Base-by-base conservation (phyloP, 2,329 filamentous ascomycete genomes). In the Achaetomium macrosporum region DNA sequence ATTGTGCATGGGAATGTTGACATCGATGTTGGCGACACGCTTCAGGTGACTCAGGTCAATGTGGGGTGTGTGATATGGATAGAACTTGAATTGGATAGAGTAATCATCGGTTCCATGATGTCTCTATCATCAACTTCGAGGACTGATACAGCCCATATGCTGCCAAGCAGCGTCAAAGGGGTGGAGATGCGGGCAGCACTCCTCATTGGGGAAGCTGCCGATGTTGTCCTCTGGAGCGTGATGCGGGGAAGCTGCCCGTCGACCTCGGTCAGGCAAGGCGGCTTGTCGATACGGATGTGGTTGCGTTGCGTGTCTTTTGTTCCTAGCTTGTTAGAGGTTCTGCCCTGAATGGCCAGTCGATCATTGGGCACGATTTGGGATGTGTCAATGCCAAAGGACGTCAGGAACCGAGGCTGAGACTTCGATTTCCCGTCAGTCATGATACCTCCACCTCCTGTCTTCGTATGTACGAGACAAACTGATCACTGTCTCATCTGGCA, bases 1-100 rank as follows among this genome's bases (percentile, higher is more conserved):
- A 49, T 74, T 73, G 65, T 78, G 75, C 62, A 79, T 67, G 39
- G 71, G 73, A 73, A 73, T 76, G 4, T 33, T 59, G 57, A 44
- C 17, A 25, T 25, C 7, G 25, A 25, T 25, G 25, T 4, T 25
- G 25, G 25, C 25, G 25, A 4, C 25, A n/a, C n/a, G n/a, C n/a
- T n/a, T n/a, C n/a, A n/a, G n/a, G n/a, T n/a, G 25, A 25, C 7
- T 7, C 25, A 25, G 25, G 25, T 25, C 25, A 25, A 25, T 25
- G 25, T 25, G 25, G 25, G 25, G 4, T 25, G 25, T 25, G 25
- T 25, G 25, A 7, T 25, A 25, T 25, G 25, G 25, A 25, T 4
- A 25, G 7, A 7, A 4, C 25, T 25, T 25, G 25, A 25, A 25
- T 25, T 25, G 20, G 33, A 30, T 20, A 33, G 16, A 25, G 36